Evolutionary conservation across 805 yeast species (phyloP).

Genomic region (Lachancea lanzarotensis): DNA sequence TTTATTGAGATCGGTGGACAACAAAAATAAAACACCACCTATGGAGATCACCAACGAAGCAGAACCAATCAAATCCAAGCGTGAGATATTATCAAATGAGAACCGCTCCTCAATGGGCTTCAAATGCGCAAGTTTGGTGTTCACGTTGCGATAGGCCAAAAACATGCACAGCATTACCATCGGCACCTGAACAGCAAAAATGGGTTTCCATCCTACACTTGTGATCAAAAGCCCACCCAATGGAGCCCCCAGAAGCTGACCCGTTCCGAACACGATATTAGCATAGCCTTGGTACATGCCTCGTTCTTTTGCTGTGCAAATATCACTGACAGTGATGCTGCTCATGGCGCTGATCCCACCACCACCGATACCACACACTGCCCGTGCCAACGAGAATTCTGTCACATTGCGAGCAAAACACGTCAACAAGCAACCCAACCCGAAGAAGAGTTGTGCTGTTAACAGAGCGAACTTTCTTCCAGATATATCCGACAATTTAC

Average conservation of each 20-base stretch:
- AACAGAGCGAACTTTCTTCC: slow-evolving; percentile 43
- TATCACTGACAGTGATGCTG: slow-evolving; percentile 69
- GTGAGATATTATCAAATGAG: slow-evolving; percentile 41
- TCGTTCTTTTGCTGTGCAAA: slow-evolving; percentile 67
- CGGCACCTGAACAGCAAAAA: slow-evolving; percentile 47
- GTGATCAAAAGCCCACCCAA: slow-evolving; percentile 55
- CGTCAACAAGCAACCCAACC: slow-evolving; percentile 42
- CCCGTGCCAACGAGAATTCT: slow-evolving; percentile 48
- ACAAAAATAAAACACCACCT: slow-evolving; percentile 40
- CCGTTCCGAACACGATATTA: slow-evolving; percentile 66
- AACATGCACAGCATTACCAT: slow-evolving; percentile 35
- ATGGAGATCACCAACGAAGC: slow-evolving; percentile 50
- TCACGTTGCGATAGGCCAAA: slow-evolving; percentile 34
- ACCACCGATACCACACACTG: slow-evolving; percentile 86
- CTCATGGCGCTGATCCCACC: slow-evolving; percentile 76
- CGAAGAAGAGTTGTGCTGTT: slow-evolving; percentile 38
- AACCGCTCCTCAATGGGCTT: slow-evolving; percentile 42
- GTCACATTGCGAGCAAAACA: slow-evolving; percentile 29
- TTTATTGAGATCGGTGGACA: slow-evolving; percentile 43
- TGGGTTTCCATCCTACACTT: slow-evolving; percentile 60
- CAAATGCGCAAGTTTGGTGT: slow-evolving; percentile 42
- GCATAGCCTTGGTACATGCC: slow-evolving; percentile 82
- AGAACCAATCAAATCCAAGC: slow-evolving; percentile 67
- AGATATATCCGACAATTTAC: slow-evolving; percentile 46
- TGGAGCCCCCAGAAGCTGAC: slow-evolving; percentile 66